A percentile compares a stretch with the other conserved stretches of the same genome.
These are phyloP conservation scores for Codiaeum variegatum DNA, from an alignment of 441 rosid species.

Conservation along the genomic window DNA sequence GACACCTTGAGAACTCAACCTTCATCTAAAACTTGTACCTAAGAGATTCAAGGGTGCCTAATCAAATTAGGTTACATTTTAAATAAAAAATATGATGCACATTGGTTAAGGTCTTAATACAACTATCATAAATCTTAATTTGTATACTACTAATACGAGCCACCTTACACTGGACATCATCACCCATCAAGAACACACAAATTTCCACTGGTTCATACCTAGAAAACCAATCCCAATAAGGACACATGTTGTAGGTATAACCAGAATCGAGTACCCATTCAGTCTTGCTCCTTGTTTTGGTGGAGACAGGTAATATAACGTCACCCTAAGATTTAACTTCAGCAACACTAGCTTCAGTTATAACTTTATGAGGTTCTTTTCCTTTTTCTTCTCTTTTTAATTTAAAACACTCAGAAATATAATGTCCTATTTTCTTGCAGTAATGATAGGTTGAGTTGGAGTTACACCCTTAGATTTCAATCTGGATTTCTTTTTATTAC, in stretches of 20 bases:
- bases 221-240: neutral
- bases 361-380: too few species aligned
- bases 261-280: neutral
- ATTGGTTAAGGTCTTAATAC: neutral
- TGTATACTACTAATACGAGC: neutral
- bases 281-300: neutral
- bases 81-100: neutral
- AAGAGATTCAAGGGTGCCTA: neutral
- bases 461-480: neutral
- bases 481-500: neutral
- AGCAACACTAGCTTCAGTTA: neutral
- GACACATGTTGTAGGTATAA: neutral
- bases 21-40: neutral
- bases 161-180: neutral
- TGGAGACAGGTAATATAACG: too few species aligned
- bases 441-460: neutral
- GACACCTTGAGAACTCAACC: constrained; percentile 8
- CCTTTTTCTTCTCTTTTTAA: neutral
- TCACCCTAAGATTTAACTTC: neutral
- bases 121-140: neutral
- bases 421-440: neutral
- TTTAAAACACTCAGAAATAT: neutral
- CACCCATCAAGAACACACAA: neutral
- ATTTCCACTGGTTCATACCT: neutral
- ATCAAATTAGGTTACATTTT: neutral